Base-by-base conservation (phyloP, 2,329 filamentous ascomycete genomes). In the Blastomyces silverae region DNA sequence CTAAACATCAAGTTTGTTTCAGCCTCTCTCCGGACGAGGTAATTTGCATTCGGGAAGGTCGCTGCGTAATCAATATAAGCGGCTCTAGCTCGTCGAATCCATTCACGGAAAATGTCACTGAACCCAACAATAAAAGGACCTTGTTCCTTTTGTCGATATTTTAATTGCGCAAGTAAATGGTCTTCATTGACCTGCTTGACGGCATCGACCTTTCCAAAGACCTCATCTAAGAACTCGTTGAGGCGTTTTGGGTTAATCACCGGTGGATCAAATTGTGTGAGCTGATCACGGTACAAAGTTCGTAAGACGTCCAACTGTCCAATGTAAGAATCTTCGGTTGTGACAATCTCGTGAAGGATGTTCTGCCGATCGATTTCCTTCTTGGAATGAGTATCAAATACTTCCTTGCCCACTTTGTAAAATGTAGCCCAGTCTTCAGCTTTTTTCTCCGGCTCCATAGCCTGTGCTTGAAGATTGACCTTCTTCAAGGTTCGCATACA, bases 51-150 rank as follows among this genome's bases (percentile, higher is more conserved):
- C 0, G 93, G 93, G 70, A 94, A 97, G 0, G 87, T 87, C 0
- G 89, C 88, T 50, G 93, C 93, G 75, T 97, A 99, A 65, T 96
- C 92, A 66, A 97, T 87, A 74, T 97, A 99, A 13, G 91, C 89
- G 2, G 84, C 81, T 75, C 89, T 91, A 42, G 94, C 94, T 76
- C 97, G 97, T 68, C 94, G 86, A 67, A 97, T 96, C 94, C 94
- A 99, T 78, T 99, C 94, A 65, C 94, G 84, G 81, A 99, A 97
- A 61, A 99, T 91, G 73, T 97, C 94, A 74, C 92, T 97, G 78
- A 97, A 97, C 2, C 94, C 94, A 15, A 85, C 83, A 65, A 99
- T 88, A 87, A 92, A 99, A 0, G 94, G 94, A 0, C 94, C 94
- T 78, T 99, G 93, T 74, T 97, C 94, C 72, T 94, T 90, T 75